Evolutionary conservation across 2,329 filamentous ascomycete genomes (phyloP).

Genomic region (Paraphoma chrysanthemicola): DNA sequence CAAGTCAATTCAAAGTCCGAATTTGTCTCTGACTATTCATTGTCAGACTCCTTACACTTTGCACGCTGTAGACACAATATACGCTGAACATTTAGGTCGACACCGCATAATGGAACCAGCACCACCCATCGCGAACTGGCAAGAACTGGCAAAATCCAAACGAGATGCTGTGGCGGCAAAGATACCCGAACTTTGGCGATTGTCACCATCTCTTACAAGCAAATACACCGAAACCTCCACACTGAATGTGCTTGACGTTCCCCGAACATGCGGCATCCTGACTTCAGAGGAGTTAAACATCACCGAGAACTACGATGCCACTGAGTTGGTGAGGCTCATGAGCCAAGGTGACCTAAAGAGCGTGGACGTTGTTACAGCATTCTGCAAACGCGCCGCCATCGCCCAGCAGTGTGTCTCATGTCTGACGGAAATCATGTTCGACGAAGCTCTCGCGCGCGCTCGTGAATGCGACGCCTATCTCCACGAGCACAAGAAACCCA

Average conservation of each 20-base stretch:
- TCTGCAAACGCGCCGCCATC: slow-evolving; percentile 59
- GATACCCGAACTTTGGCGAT: slow-evolving; percentile 43
- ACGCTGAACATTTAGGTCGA: too few relatives aligned
- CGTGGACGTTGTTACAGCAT: slow-evolving; percentile 59
- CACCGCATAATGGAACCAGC: slow-evolving; percentile 12
- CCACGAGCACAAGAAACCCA: slow-evolving; percentile 40
- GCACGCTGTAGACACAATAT: too few relatives aligned
- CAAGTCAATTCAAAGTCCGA: too few relatives aligned
- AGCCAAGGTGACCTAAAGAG: slow-evolving; percentile 27
- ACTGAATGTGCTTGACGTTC: slow-evolving; percentile 39
- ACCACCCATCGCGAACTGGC: slow-evolving; percentile 36
- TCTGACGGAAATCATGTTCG: slow-evolving; percentile 54
- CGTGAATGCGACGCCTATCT: slow-evolving; percentile 48
- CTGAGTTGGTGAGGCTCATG: slow-evolving; percentile 37
- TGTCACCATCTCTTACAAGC: slow-evolving; percentile 27
- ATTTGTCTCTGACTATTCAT: too few relatives aligned
- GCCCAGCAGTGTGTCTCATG: slow-evolving; percentile 65
- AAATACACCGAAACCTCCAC: slow-evolving; percentile 26
- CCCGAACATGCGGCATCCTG: slow-evolving; percentile 38
- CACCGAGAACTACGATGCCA: slow-evolving; percentile 46
- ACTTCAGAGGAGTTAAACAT: slow-evolving; percentile 40
- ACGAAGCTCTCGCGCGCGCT: slow-evolving; percentile 49
- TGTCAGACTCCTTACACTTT: too few relatives aligned
- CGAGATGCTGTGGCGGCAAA: slow-evolving; percentile 29
- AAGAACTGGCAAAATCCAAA: slow-evolving; percentile 38